Base-by-base conservation (phyloP, 768 basidiomycete species). In the Gymnopilus dilepis region DNA sequence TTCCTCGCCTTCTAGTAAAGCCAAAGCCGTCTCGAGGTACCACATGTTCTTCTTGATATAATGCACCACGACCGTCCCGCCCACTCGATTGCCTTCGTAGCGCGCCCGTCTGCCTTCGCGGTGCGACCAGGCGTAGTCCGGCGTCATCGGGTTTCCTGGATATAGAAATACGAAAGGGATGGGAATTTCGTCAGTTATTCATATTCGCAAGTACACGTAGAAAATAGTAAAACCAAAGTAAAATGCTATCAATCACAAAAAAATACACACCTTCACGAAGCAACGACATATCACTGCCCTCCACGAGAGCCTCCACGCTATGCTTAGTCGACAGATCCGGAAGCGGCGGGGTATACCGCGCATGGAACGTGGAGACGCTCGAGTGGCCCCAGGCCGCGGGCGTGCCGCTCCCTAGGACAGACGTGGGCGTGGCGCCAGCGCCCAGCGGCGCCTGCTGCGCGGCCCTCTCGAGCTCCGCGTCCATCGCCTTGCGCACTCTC, bases 11-110 rank as follows among this genome's bases (percentile, higher is more conserved):
- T 91, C 93, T 28, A 98, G 79, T 24, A 99, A 79, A 17, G 94
- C 95, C 11, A 95, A 77, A 11, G 94, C 93, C 5, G 96, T 93
- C 78, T 99, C 97, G 66, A 95, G 74, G 77, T 92, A 98, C 97
- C 97, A 99, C 78, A 92, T 91, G 65, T 93, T 88, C 73, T 94
- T 91, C 87, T 98, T 99, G 82, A 99, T 90, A 73, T 94, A 98
- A 77, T 99, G 97, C 54, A 99, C 95, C 21, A 95, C 92, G 47
- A 96, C 84, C 2, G 97, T 99, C 5, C 97, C 97, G 3, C 97
- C 97, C 8, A 94, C 85, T 21, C 91, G 88, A 60, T 83, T 78
- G 45, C 81, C 81, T 65, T 86, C 82, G 69, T 92, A 92, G 47
- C 85, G 86, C 51, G 73, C 84, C 65, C 76, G 70, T 41, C 87